Base-by-base conservation (phyloP, 768 basidiomycete genomes). In the Kockovaella imperatae region DNA sequence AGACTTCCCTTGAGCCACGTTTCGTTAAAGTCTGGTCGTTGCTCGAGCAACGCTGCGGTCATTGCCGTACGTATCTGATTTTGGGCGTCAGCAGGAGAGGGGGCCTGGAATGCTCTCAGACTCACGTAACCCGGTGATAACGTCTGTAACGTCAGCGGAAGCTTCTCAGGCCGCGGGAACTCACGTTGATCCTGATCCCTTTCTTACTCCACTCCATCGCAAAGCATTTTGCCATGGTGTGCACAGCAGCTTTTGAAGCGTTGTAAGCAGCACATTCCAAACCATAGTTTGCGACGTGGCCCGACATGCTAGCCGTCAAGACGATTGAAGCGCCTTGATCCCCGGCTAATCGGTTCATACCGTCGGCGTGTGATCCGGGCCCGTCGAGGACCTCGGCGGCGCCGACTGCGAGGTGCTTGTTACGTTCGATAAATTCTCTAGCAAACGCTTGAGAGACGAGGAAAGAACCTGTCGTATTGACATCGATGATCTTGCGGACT, bases 181-280 rank as follows among this genome's bases (percentile, higher is more conserved):
- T 60, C 38, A 64, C 64, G 54, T 71, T 73, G 47, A 66, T 58
- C 21, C 72, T 39, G 18, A 71, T 68, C 4, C 62, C 61, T 2
- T 52, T 53, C 35, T 54, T 53, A 4, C 69, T 67, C 64, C 71
- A 70, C 49, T 74, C 73, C 28, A 59, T 60, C 0, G 71, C 73
- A 41, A 71, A 59, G 21, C 55, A 64, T 38, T 59, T 56, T 23
- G 64, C 68, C 50, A 74, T 53, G 45, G 72, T 69, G 6, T 54
- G 54, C 18, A 71, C 61, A 17, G 54, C 73, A 3, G 70, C 65
- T 47, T 72, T 74, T 15, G 56, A 57, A 5, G 67, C 60, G 49
- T 70, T 70, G 54, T 72, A 72, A 0, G 66, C 59, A 21, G 53
- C 44, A 45, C 54, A 53, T 17, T 43, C 44, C 35, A 66, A 35